Percentiles rank a stretch among this genome's conserved stretches.
These are phyloP conservation scores for Vicia villosa DNA, from an alignment of 306 rosid genomes.

Conservation along the genomic window DNA sequence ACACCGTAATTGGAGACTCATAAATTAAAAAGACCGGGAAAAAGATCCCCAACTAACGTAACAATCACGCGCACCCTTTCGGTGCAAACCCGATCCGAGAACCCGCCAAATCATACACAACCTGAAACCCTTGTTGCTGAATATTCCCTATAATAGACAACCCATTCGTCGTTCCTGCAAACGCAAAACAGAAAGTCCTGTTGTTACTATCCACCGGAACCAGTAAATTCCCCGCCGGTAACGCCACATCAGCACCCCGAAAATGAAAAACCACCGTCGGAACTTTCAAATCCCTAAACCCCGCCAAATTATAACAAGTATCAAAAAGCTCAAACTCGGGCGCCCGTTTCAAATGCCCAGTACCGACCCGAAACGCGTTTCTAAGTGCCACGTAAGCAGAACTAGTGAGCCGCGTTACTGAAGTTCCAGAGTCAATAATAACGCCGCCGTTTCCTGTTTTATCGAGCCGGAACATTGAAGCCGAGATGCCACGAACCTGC, in stretches of 20 bases:
- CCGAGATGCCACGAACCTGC: conserved; percentile 55
- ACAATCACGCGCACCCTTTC: conserved; percentile 59
- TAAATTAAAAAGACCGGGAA: too few species aligned
- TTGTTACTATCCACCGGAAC: conserved; percentile 62
- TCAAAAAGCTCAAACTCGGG: conserved; percentile 75
- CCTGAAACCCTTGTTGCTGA: conserved; percentile 92
- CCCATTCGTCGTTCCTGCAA: conserved; percentile 69
- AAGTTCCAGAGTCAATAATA: conserved; percentile 82
- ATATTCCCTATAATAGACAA: conserved; percentile 86
- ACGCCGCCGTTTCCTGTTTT: conserved; percentile 76
- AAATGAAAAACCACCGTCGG: conserved; percentile 87
- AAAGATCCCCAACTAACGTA: too few species aligned
- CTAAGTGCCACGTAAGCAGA: conserved; percentile 68
- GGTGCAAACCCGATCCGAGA: conserved; percentile 86
- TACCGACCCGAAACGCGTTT: conserved; percentile 62
- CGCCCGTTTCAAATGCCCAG: conserved; percentile 53
- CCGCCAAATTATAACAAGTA: conserved; percentile 73
- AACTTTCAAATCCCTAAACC: conserved; percentile 63
- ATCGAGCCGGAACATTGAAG: conserved; percentile 61
- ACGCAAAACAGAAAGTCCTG: conserved; percentile 83
- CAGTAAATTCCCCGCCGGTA: conserved; percentile 71
- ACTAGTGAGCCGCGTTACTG: conserved; percentile 72
- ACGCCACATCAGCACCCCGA: conserved; percentile 64
- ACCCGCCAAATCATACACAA: conserved; percentile 65
- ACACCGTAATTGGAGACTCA: too few species aligned